Conservation (phyloP, 2,329 filamentous ascomycete genomes). For the Sporothrix dimorphospora region DNA sequence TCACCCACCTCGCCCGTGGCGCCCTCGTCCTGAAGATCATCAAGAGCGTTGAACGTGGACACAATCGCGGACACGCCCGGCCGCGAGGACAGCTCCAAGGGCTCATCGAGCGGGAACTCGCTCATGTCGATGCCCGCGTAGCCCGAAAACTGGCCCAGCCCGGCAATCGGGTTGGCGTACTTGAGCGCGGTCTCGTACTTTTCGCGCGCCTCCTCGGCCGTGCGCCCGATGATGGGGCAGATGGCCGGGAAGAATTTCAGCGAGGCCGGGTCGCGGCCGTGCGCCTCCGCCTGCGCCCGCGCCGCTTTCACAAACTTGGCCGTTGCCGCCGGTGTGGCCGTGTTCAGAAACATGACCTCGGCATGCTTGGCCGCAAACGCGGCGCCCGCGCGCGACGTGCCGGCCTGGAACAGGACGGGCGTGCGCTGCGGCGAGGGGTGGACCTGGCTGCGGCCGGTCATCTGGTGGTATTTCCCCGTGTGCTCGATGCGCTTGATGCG, state of each 20-base stretch:
- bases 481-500: conserved; percentile 26
- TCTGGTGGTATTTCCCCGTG: conserved; percentile 27
- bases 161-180: conserved; percentile 32
- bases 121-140: conserved; percentile 37
- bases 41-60: conserved; percentile 26
- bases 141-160: conserved; percentile 36
- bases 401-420: conserved; percentile 35
- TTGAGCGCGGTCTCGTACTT: conserved; percentile 32
- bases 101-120: conserved; percentile 35
- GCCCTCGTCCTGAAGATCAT: not conserved
- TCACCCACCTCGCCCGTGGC: conserved; percentile 11
- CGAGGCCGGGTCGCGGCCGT: conserved; percentile 32
- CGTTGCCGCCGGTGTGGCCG: conserved; percentile 8
- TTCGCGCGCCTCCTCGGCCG: conserved; percentile 34
- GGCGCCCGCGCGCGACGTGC: conserved; percentile 32
- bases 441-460: conserved; percentile 20
- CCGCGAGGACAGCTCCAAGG: conserved; percentile 28
- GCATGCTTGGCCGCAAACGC: conserved; percentile 35
- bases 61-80: conserved; percentile 21
- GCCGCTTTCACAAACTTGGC: conserved; percentile 22
- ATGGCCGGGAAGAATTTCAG: conserved; percentile 36
- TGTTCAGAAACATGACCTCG: conserved; percentile 30
- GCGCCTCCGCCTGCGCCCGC: conserved; percentile 25
- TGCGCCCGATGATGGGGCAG: conserved; percentile 34
- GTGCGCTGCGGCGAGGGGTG: conserved; percentile 30